Evolutionary conservation across 768 basidiomycete species (phyloP), one percentile per base, ranked within the genome.

Genomic region (Boletus reticuloceps): DNA sequence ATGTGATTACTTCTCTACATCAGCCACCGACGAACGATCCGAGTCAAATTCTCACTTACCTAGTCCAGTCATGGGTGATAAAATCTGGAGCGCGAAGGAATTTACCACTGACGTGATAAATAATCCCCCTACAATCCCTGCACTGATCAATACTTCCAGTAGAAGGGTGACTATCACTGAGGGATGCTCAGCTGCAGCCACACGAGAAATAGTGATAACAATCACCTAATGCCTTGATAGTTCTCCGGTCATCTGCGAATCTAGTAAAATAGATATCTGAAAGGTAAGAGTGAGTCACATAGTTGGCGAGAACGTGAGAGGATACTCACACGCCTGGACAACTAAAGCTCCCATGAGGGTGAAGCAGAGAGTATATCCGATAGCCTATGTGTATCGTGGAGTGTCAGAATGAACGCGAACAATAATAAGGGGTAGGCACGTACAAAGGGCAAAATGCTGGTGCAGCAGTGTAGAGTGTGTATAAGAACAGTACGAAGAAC

Each of bases 191-290:
- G 39, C 9, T 16, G 36, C 27, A 45, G 8, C 20, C 0, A 6
- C 1, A 11, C 16, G 20, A 39, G 3, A 20, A 11, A 27, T 0
- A 17, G 22, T 7, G 1, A 37, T 4, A 2, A 6, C 9, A 38
- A 19, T 45, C 42, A 65, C 65, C 66, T 19, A 63, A 17, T 34
- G 36, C 45, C 49, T 62, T 66, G 17, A 51, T 54, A 39, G 29
- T 19, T 39, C 17, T 39, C 7, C 38, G 14, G 38, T 39, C 38
- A n/a, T 14, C 13, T 36, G 36, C 12, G 36, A 67, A 65, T 41
- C 31, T 51, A 16, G 50, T 51, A 38, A 61, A 59, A 36, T 66
- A 66, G 16, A 64, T 54, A 42, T 58, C 64, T 67, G 20, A 27
- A 40, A 6, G 5, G 19, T 9, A 27, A 27, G 27, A 27, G 27